Evolutionary conservation across 352 stramenopile species (phyloP), one percentile per base, ranked within the genome.

Genomic region (Thraustochytrium striatum): DNA sequence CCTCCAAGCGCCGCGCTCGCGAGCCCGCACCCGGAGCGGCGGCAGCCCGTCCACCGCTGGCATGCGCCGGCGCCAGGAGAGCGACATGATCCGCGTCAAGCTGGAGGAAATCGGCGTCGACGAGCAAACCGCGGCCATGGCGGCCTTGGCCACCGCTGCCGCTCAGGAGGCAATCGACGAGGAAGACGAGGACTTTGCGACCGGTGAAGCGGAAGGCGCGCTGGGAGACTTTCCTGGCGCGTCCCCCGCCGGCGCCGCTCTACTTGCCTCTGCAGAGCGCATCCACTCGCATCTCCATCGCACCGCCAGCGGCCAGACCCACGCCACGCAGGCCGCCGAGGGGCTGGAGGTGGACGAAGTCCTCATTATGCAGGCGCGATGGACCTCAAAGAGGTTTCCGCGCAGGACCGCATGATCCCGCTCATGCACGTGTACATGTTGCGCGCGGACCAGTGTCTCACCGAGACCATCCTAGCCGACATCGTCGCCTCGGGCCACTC

Each of bases 361-460:
- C 1, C 93, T 86, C 0, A 94, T 97, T 75, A 94, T 97, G 68
- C 90, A 95, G 94, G 93, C 38, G 91, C 92, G 11, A 72, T 98
- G 55, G 85, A 91, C 58, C 86, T 98, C 55, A 91, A 88, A 21
- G 86, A 89, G 52, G 96, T 92, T 78, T 91, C 87, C 0, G 89
- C 94, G 2, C 82, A 79, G 0, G 88, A 97, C 72, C 88, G 94
- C 21, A 96, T 94, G 88, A 95, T 94, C 41, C 90, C 89, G 7
- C 88, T 95, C 65, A 58, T 87, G 1, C 79, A 93, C 52, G 89
- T 96, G 0, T 97, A 89, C 85, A 92, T 93, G 82, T 82, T 97
- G 30, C 87, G 93, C 55, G 85, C 90, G 61, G 86, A 93, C 73
- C 89, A 87, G 9, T 82, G 89, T 33, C 81, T 97, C 16, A 86